phyloP scores from a whole-genome alignment of 2,329 filamentous ascomycete species.

The Cladophialophora bantiana region DNA sequence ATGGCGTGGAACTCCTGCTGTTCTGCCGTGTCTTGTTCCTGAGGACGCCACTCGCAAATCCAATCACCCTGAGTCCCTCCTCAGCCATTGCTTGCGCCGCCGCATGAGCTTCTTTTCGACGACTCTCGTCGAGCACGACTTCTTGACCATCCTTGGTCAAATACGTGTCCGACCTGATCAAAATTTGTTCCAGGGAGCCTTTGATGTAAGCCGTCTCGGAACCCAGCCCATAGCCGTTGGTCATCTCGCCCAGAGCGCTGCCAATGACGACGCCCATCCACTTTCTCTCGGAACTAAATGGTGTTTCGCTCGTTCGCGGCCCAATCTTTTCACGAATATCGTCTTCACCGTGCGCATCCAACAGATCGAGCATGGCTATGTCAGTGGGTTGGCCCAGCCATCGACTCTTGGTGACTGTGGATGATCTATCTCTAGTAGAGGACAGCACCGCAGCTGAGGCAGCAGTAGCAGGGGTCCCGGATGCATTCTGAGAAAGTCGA shows the following conservation, averaged over 20 bases:
- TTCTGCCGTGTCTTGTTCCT: constrained; percentile 53
- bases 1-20: constrained; percentile 61
- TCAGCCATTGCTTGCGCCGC: constrained; percentile 87
- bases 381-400: constrained; percentile 98
- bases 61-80: constrained; percentile 87
- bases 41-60: constrained; percentile 85
- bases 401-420: constrained; percentile 75
- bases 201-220: constrained; percentile 93
- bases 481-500: constrained; percentile 74
- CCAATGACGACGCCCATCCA: constrained; percentile 98
- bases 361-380: constrained; percentile 91
- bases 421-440: constrained; percentile 71
- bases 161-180: constrained; percentile 89
- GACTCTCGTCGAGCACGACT: constrained; percentile 78
- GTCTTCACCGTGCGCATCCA: constrained; percentile 89
- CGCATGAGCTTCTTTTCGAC: constrained; percentile 74
- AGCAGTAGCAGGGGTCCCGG: constrained; percentile 72
- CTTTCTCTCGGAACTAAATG: constrained; percentile 96
- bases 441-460: constrained; percentile 82
- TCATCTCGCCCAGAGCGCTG: constrained; percentile 50
- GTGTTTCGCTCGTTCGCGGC: constrained; percentile 81
- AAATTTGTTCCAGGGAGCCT: constrained; percentile 85
- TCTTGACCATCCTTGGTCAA: constrained; percentile 85
- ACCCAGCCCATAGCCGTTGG: constrained; percentile 63
- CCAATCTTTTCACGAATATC: constrained; percentile 88